Base-by-base conservation (phyloP, 306 rosid genomes). In the Parietaria judaica region DNA sequence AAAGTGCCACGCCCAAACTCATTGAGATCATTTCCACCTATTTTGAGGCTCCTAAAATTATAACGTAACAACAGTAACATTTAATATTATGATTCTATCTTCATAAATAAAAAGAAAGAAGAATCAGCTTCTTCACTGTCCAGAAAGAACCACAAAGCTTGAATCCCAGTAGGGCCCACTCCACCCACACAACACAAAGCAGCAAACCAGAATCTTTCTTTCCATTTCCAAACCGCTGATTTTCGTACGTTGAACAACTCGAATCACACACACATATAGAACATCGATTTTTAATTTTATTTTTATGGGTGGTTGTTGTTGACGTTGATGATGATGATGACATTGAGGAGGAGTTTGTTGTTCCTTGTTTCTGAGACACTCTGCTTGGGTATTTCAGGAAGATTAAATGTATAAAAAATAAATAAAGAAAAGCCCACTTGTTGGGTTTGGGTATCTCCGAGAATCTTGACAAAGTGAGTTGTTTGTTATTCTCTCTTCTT, bases 381-480 rank as follows among this genome's bases (percentile, higher is more conserved):
- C 16, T 50, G 41, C 41, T 58, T 56, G 65, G 54, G 44, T 61
- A 9, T 52, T 57, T 58, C 66, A 51, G 73, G 50, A 15, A 38
- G 9, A 15, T 3, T 4, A 4, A 47, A 15, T 37, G n/a, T 37
- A 62, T 15, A 9, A 49, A 3, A 61, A 12, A 44, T 0, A 36
- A n/a, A 36, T 50, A 3, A 15, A 23, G 58, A 61, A 54, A 65
- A 45, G 11, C 65, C 55, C 62, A 75, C 79, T 49, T 49, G 53
- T n/a, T n/a, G 14, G 10, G 0, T 46, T 65, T 72, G 70, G 78
- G 86, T 65, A 74, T 78, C 81, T 76, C 23, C 55, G 38, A 71
- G 89, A 86, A 78, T 86, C 95, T 78, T 74, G 65, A 67, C 74
- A 49, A 17, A 39, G 14, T 17, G 78, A 41, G 51, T 60, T 43